These are phyloP conservation scores for Dendryphion nanum DNA, from an alignment of 2,329 filamentous ascomycete genomes.

Conservation along the genomic window DNA sequence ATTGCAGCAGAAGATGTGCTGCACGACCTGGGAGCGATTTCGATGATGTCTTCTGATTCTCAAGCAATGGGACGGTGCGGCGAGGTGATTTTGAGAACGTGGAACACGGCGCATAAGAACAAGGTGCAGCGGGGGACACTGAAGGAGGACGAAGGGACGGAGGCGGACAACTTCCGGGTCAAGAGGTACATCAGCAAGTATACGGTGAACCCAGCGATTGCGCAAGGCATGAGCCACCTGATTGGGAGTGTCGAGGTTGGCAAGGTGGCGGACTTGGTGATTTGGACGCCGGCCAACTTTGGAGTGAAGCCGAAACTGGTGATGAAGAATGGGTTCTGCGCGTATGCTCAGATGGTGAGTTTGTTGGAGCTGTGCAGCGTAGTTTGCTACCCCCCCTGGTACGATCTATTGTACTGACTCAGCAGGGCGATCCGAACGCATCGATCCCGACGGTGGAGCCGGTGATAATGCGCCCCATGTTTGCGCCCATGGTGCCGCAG, in stretches of 20 bases:
- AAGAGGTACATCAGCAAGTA: conserved; percentile 95
- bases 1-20: conserved; percentile 96
- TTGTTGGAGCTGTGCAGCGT: too few relatives aligned
- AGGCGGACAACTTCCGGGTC: conserved; percentile 85
- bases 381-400: background rate
- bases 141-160: conserved; percentile 73
- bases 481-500: conserved; percentile 68
- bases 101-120: conserved; percentile 98
- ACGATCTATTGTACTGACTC: conserved; percentile 4
- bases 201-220: conserved; percentile 88
- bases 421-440: conserved; percentile 50
- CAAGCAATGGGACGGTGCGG: conserved; percentile 97
- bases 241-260: conserved; percentile 86
- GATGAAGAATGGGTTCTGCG: conserved; percentile 85
- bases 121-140: conserved; percentile 78
- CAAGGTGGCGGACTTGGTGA: conserved; percentile 83
- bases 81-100: conserved; percentile 88
- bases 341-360: conserved; percentile 77
- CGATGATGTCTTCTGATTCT: conserved; percentile 95
- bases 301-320: conserved; percentile 80
- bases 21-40: conserved; percentile 91
- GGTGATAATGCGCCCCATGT: conserved; percentile 82
- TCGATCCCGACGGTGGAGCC: conserved; percentile 84
- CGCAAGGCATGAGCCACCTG: conserved; percentile 85
- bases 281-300: conserved; percentile 85